Base-by-base conservation (phyloP, 371 early-diverging fungal species). In the Mortierella sp. region DNA sequence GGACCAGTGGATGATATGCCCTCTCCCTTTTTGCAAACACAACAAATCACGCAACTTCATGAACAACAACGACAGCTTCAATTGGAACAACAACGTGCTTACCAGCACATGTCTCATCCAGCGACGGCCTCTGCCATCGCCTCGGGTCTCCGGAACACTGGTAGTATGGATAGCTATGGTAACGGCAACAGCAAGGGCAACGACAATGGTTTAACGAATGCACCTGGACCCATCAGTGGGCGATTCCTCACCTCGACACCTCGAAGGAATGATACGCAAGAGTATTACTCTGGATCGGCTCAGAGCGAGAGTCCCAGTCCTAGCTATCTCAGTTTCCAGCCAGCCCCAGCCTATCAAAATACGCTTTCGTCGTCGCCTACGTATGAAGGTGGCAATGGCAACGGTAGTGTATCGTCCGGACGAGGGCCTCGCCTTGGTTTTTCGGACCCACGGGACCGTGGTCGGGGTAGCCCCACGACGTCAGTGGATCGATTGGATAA, bases 41-140 rank as follows among this genome's bases (percentile, higher is more conserved):
- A 30, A 47, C 75, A 75, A 28, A 30, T 75, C 18, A 74, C 29
- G 16, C 74, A 69, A 14, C 57, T 75, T 7, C 76, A 76, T 16
- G 77, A 77, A 47, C 77, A 77, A 45, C 76, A 76, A 53, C 76
- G 71, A 15, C 76, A 76, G 43, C 25, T 76, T n/a, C 76, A 76
- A 46, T 21, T 71, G 0, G 76, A 76, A 46, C 76, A 76, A 43
- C 71, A 76, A 56, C 76, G 76, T 14, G 52, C 48, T 23, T 67
- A 67, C 46, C 76, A 71, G n/a, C 67, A 71, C 16, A 66, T 37
- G 37, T 48, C 28, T 25, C 46, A 1, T 43, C 62, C 55, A 55
- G 43, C 7, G 61, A 60, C 71, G 14, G 59, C 68, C 26, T 37
- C 73, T 4, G 56, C 58, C 23, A 50, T 66, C 4, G 64, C 69